Evolutionary conservation across 345 rosid species (phyloP).

Genomic region (Reutealis trisperma): DNA sequence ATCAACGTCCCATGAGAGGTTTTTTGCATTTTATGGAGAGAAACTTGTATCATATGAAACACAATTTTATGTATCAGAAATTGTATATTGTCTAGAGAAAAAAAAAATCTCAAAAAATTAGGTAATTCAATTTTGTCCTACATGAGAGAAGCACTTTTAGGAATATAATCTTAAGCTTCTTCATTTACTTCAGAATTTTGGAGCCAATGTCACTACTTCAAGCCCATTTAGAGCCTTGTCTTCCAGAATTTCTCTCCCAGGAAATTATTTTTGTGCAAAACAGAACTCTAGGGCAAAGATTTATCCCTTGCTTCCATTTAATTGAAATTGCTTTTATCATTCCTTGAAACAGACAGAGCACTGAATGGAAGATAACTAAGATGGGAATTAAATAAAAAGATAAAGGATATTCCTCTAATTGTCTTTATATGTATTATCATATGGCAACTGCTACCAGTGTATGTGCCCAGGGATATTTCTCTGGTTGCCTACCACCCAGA

Average conservation of each 20-base stretch:
- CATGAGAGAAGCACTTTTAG: background rate
- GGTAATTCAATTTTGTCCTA: background rate
- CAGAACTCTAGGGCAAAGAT: background rate
- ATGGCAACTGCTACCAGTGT: too few species aligned
- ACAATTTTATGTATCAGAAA: background rate
- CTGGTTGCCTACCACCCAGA: background rate
- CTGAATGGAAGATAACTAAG: too few species aligned
- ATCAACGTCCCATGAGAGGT: too few species aligned
- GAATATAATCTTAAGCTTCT: background rate
- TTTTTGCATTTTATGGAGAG: background rate
- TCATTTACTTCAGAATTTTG: background rate
- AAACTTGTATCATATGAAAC: background rate
- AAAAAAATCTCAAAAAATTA: background rate
- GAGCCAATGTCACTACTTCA: background rate
- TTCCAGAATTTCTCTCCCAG: background rate
- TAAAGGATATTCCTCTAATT: background rate
- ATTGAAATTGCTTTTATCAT: too few species aligned
- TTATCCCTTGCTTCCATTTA: background rate
- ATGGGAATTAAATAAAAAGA: background rate
- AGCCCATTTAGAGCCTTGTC: background rate
- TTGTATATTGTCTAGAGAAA: background rate
- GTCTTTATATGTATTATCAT: too few species aligned
- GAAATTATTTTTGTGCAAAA: background rate
- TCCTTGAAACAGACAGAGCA: too few species aligned
- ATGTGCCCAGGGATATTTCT: background rate